These are phyloP conservation scores for Solidago caesia DNA, from an alignment of 129 eudicot species.

Conservation along the genomic window DNA sequence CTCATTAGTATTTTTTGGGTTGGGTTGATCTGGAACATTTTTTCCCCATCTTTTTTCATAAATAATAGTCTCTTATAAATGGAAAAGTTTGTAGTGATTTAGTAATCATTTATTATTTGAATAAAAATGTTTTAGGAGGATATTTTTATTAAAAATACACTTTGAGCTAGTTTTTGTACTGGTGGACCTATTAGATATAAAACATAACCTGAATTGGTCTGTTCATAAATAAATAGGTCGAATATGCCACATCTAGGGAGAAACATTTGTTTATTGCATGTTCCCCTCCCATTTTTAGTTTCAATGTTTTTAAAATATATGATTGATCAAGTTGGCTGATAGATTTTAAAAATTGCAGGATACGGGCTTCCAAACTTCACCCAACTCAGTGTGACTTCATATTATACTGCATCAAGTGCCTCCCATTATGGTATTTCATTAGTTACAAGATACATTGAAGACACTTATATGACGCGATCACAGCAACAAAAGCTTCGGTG, in stretches of 20 bases:
- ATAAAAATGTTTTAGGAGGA: too few species aligned
- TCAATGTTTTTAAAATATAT: background rate
- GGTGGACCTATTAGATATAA: too few species aligned
- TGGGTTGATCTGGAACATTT: too few species aligned
- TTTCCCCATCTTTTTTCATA: too few species aligned
- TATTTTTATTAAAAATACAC: too few species aligned
- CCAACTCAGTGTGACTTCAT: conserved; percentile 75
- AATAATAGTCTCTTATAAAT: too few species aligned
- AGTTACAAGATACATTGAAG: conserved; percentile 75
- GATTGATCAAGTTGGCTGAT: background rate
- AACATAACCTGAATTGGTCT: too few species aligned
- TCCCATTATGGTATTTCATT: conserved; percentile 78
- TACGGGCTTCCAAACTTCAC: conserved; percentile 78
- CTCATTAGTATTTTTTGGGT: too few species aligned
- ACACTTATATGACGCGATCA: conserved; percentile 45
- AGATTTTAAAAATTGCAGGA: conserved; percentile 36
- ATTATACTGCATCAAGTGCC: conserved; percentile 83
- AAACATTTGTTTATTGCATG: background rate
- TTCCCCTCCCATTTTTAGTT: background rate
- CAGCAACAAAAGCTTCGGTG: conserved; percentile 48
- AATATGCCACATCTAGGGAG: background rate
- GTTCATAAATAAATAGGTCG: too few species aligned
- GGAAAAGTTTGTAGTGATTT: too few species aligned
- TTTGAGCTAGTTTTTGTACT: too few species aligned
- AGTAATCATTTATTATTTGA: too few species aligned